Evolutionary conservation across 2,329 filamentous ascomycete species (phyloP).

Genomic region (Chrysoporthe puriensis): DNA sequence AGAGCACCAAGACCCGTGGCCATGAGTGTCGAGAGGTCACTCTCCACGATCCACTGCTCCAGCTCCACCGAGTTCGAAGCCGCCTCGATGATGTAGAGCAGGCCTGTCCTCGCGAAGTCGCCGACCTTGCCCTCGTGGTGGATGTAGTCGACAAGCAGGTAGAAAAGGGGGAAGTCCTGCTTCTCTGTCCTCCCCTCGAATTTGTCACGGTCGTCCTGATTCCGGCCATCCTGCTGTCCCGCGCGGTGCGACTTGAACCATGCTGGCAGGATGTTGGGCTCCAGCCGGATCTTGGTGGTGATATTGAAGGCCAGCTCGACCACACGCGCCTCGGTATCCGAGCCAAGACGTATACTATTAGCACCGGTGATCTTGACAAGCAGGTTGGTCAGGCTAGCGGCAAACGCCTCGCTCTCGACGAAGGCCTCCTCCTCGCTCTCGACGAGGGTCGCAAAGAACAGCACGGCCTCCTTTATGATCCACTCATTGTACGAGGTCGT

Average conservation of each 20-base stretch:
- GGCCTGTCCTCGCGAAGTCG: constrained; percentile 91
- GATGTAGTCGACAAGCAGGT: constrained; percentile 93
- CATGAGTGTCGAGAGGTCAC: constrained; percentile 95
- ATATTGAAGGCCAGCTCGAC: constrained; percentile 96
- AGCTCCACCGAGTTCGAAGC: constrained; percentile 80
- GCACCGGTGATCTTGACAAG: constrained; percentile 77
- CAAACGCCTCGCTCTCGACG: constrained; percentile 83
- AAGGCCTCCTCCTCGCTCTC: constrained; percentile 97
- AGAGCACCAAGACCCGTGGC: constrained; percentile 87
- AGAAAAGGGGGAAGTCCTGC: constrained; percentile 94
- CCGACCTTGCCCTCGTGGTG: constrained; percentile 93
- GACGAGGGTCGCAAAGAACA: constrained; percentile 87
- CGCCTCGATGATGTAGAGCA: constrained; percentile 95
- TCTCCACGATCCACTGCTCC: constrained; percentile 97
- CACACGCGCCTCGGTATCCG: constrained; percentile 84
- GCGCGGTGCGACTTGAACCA: constrained; percentile 77
- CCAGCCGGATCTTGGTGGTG: constrained; percentile 90
- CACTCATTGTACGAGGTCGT: constrained; percentile 82
- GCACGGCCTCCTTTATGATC: constrained; percentile 81
- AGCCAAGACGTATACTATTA: constrained; percentile 72
- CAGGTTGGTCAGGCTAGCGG: constrained; percentile 83
- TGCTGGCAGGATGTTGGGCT: constrained; percentile 81
- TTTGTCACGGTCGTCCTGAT: constrained; percentile 57
- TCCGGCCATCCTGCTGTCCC: constrained; percentile 42
- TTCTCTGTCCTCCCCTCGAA: constrained; percentile 86